These are phyloP conservation scores for Colletotrichum chlorophyti DNA, from an alignment of 2,329 filamentous ascomycete genomes.

Conservation along the genomic window DNA sequence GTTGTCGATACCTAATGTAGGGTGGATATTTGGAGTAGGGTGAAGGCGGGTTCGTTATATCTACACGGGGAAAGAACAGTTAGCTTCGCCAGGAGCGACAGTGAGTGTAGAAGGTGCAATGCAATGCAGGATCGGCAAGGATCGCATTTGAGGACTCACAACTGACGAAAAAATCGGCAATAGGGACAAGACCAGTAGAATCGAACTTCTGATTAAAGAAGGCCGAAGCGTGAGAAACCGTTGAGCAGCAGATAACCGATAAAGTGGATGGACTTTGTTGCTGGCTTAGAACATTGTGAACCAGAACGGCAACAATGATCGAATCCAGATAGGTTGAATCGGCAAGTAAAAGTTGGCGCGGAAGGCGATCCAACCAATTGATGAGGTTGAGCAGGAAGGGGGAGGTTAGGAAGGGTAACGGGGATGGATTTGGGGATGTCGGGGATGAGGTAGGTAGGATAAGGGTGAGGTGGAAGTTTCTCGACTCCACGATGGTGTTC, in stretches of 20 bases:
- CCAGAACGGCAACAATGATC: conserved; percentile 30
- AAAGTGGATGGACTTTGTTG: conserved; percentile 16
- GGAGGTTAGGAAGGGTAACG: conserved; percentile 34
- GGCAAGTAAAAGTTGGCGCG: conserved; percentile 33
- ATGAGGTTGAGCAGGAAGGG: conserved; percentile 31
- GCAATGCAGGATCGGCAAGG: background rate
- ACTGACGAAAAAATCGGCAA: conserved; percentile 19
- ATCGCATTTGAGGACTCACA: conserved; percentile 1
- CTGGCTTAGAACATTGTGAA: conserved; percentile 46
- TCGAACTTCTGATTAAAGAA: conserved; percentile 27
- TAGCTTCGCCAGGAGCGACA: background rate
- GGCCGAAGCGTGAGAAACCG: conserved; percentile 27
- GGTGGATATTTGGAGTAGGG: background rate
- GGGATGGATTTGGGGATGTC: conserved; percentile 31
- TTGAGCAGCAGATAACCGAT: conserved; percentile 28
- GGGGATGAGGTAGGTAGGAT: conserved; percentile 36
- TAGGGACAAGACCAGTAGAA: conserved; percentile 29
- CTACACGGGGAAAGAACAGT: conserved; percentile 11
- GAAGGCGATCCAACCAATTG: conserved; percentile 13
- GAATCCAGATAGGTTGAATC: conserved; percentile 46
- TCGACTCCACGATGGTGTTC: conserved; percentile 39
- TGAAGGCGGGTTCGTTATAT: conserved; percentile 21
- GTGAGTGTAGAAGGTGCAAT: background rate
- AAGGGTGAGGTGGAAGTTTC: conserved; percentile 52
- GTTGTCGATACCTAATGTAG: conserved; percentile 8